Evolutionary conservation across 257 asterid species (phyloP), one percentile per base, ranked within the genome.

Genomic region (Ophiorrhiza pumila): DNA sequence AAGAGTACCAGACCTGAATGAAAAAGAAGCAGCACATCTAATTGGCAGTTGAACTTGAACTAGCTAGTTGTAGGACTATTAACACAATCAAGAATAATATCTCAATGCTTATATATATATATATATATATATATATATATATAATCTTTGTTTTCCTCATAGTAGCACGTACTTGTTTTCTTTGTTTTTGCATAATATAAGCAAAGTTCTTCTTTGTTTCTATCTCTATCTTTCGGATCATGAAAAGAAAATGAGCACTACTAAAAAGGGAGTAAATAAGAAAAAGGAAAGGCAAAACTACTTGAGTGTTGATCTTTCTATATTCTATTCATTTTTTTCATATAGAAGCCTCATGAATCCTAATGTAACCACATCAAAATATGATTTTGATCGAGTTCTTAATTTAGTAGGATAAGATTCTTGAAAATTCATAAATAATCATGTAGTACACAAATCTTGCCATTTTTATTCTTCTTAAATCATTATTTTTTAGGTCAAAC

Each of bases 81-180:
- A 1, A 10, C 13, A 20, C 10, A 25, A 9, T 10, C 5, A 56
- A n/a, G 29, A 18, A 62, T 35, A 62, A 37, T 18, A 25, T n/a
- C 49, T 63, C 47, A 39, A 63, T 46, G 69, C 39, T n/a, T 31
- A 62, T 39, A 20, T n/a, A n/a, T n/a, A n/a, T n/a, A n/a, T n/a
- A n/a, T n/a, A n/a, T n/a, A n/a, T n/a, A n/a, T n/a, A n/a, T n/a
- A n/a, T n/a, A n/a, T n/a, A n/a, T n/a, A n/a, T n/a, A n/a, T n/a
- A n/a, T n/a, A n/a, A n/a, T n/a, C n/a, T n/a, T n/a, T n/a, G n/a
- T n/a, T n/a, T n/a, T n/a, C n/a, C n/a, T n/a, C n/a, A n/a, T n/a
- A n/a, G n/a, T n/a, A n/a, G n/a, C n/a, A n/a, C n/a, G n/a, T n/a
- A n/a, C n/a, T n/a, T n/a, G n/a, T 60, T 32, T n/a, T 63, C 8